Percentiles rank a stretch among this genome's conserved stretches.
Evolutionary conservation across 2,329 filamentous ascomycete genomes (phyloP).

Genomic region (Penicillium italicum): DNA sequence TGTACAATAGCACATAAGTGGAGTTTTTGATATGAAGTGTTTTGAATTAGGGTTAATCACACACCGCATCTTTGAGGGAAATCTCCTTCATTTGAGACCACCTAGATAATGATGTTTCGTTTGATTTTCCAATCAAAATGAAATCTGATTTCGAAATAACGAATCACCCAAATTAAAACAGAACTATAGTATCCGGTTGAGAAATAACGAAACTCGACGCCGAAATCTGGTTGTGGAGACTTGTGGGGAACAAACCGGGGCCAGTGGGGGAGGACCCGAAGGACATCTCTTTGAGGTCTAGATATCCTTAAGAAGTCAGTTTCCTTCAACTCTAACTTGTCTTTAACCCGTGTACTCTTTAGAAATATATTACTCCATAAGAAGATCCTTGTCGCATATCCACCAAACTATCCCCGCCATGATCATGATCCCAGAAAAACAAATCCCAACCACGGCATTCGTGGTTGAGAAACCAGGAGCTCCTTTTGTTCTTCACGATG

Average conservation of each 20-base stretch:
- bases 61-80: neutral
- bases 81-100: neutral
- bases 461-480: conserved; percentile 18
- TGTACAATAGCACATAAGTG: conserved; percentile 13
- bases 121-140: neutral
- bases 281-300: neutral
- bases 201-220: conserved; percentile 4
- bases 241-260: conserved; percentile 9
- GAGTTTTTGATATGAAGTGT: neutral
- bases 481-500: conserved; percentile 24
- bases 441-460: conserved; percentile 21
- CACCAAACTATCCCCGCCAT: conserved; percentile 1
- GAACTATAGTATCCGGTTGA: neutral
- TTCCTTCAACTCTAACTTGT: neutral
- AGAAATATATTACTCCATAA: neutral
- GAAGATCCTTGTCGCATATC: neutral
- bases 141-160: neutral
- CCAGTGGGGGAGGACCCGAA: conserved; percentile 9
- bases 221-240: neutral
- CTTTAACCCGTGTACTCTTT: neutral
- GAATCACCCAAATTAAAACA: neutral
- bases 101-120: neutral
- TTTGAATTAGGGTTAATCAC: neutral
- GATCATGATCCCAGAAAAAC: conserved; percentile 19
- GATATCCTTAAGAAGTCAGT: neutral